Percentiles rank a stretch among this genome's conserved stretches.
These are phyloP conservation scores for Gossypium australe DNA, from an alignment of 345 rosid genomes.

Conservation along the genomic window DNA sequence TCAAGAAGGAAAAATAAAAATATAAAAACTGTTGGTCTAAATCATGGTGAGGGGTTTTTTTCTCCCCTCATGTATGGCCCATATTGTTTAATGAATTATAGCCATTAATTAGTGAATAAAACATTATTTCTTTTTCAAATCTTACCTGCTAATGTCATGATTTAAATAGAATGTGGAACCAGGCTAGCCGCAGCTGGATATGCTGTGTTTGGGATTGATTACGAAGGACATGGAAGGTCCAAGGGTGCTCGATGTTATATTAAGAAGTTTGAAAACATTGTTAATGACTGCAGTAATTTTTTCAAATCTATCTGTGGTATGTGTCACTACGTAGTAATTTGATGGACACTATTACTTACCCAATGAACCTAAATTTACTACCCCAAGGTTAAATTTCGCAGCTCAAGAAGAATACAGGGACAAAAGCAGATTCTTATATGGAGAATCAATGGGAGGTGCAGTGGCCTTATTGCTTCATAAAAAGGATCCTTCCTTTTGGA, in stretches of 20 bases:
- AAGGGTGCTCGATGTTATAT: constrained; percentile 88
- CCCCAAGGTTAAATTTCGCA: constrained; percentile 18
- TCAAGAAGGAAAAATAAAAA: background rate
- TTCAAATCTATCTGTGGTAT: constrained; percentile 74
- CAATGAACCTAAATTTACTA: background rate
- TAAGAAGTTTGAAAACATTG: constrained; percentile 68
- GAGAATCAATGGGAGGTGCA: constrained; percentile 99
- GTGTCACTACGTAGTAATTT: background rate
- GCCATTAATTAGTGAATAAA: no score
- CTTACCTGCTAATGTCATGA: background rate
- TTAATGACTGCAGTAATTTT: constrained; percentile 65
- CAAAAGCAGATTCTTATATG: constrained; percentile 83
- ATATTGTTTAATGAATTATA: no score
- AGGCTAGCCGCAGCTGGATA: constrained; percentile 67
- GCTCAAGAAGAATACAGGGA: constrained; percentile 67
- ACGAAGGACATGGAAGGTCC: constrained; percentile 88
- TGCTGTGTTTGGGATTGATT: constrained; percentile 85
- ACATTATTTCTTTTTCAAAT: background rate
- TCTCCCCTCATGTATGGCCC: background rate
- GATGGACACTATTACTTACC: background rate
- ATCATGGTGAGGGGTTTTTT: background rate
- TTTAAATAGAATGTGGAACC: constrained; percentile 64
- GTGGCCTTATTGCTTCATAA: constrained; percentile 77
- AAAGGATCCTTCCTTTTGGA: constrained; percentile 79
- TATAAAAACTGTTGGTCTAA: background rate